Base-by-base conservation (phyloP, 2,329 filamentous ascomycete species). In the Cytospora piceae region DNA sequence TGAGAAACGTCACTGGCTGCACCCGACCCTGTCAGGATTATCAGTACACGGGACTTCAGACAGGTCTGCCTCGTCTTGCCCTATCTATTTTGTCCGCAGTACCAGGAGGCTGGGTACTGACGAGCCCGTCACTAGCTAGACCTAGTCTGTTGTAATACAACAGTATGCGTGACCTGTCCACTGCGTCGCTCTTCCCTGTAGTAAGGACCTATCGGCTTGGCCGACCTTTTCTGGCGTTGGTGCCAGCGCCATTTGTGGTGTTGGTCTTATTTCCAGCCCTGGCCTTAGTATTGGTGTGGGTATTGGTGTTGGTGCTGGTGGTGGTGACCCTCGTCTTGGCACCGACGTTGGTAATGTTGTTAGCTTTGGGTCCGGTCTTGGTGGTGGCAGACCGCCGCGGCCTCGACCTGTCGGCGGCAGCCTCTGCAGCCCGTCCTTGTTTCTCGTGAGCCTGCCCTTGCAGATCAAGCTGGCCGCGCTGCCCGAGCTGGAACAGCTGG, bases 401-500 rank as follows among this genome's bases (percentile, higher is more conserved):
- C 27, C 51, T 53, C 51, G 15, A 27, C 3, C 9, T 29, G 14
- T 27, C 22, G 51, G 22, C 7, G 22, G 51, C 22, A 53, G 27
- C 22, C 51, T 53, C 51, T 22, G 22, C 17, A 27, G 22, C 24
- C 51, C 14, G 22, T 15, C 9, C 51, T 53, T 53, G 32, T 32
- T 9, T 58, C n/a, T 24, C 55, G 34, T 42, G n/a, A 34, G n/a
- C 34, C 34, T 58, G 20, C 22, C n/a, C 56, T 42, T 58, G 56
- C 56, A 49, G 34, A 22, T 46, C 34, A 37, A 29, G 8, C 56
- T 58, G 34, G 56, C 56, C 56, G 24, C 34, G 37, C 22, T 58
- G 34, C 34, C 56, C 56, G 37, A 58, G 56, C 56, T 58, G 56
- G 34, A 42, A 58, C 24, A 58, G 56, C 56, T 58, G 56, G 24